Conservation (phyloP, 129 eudicot species). For the Escallonia rubra region DNA sequence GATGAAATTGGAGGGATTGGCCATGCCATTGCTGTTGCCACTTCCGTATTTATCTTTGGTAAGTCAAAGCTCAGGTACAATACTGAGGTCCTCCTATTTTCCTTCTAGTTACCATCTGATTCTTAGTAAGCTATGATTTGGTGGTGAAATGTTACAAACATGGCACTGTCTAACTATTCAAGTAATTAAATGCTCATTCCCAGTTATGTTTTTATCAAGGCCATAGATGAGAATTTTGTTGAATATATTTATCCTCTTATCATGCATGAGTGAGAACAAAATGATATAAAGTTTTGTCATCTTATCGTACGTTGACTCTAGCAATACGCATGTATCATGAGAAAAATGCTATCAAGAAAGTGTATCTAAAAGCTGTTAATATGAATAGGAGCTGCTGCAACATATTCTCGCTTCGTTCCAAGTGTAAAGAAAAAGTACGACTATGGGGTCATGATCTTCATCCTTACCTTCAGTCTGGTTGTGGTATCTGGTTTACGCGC, state of each 20-base stretch:
- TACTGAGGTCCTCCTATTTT: too few species aligned
- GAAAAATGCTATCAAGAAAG: neutral
- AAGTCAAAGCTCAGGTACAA: constrained; percentile 10
- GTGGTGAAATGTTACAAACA: too few species aligned
- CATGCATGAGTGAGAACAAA: neutral
- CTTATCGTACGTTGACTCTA: too few species aligned
- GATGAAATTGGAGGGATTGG: constrained; percentile 52
- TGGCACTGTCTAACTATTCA: too few species aligned
- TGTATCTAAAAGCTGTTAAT: neutral
- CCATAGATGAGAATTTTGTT: neutral
- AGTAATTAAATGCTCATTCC: too few species aligned
- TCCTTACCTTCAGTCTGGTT: constrained; percentile 74
- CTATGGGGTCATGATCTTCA: constrained; percentile 72
- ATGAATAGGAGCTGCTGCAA: constrained; percentile 61
- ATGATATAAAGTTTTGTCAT: neutral
- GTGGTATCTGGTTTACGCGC: constrained; percentile 72
- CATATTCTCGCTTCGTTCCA: constrained; percentile 67
- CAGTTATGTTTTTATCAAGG: too few species aligned
- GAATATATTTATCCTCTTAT: neutral
- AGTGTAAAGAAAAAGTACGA: constrained; percentile 59
- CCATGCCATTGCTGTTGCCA: constrained; percentile 49
- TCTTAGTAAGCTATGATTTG: too few species aligned
- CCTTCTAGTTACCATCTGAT: too few species aligned
- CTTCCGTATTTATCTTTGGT: constrained; percentile 61
- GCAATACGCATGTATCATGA: too few species aligned